Evolutionary conservation across 192 early-diverging fungal genomes (phyloP), one percentile per base, ranked within the genome.

Genomic region (Entrophospora sp.): DNA sequence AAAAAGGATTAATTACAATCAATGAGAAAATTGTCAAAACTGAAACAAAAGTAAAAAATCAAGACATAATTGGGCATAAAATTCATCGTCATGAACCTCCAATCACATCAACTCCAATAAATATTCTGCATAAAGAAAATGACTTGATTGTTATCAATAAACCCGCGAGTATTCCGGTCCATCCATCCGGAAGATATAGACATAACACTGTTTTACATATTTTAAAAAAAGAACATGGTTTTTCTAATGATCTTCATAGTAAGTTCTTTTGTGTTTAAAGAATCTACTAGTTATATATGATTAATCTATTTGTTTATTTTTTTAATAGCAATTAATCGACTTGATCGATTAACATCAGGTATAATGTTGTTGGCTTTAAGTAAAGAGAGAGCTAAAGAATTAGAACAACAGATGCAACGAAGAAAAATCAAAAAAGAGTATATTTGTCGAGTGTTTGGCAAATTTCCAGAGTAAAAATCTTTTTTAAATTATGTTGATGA

Each of bases 81-180:
- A 88, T 91, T 28, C 96, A 98, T 76, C 85, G 96, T 0, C 96
- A 98, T 72, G 96, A 98, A 73, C 96, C 96, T 5, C 94, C 95
- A 9, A 87, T 96, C 0, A 83, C 87, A 2, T 79, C 78, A 14
- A 44, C 76, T 24, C 56, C 77, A 3, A 77, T 96, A 32, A 72
- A 76, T 7, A 81, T 98, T 12, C 82, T 96, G 0, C 45, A 74
- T 28, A 51, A 77, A 14, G 69, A 81, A 27, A 81, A 85, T 10
- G 78, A 87, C 3, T 61, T 89, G n/a, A 77, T 94, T 59, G 83
- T 95, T 18, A 80, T 98, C 8, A 82, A 92, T 72, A 98, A 98
- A 74, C 96, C 96, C 2, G 83, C 81, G 10, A 90, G 89, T 46
- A 83, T 96, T 5, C 95, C 96, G 2, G 75, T 89, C 13, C 88